phyloP scores from a whole-genome alignment of 495 filamentous ascomycete species.

The Hypoxylon intermedium region DNA sequence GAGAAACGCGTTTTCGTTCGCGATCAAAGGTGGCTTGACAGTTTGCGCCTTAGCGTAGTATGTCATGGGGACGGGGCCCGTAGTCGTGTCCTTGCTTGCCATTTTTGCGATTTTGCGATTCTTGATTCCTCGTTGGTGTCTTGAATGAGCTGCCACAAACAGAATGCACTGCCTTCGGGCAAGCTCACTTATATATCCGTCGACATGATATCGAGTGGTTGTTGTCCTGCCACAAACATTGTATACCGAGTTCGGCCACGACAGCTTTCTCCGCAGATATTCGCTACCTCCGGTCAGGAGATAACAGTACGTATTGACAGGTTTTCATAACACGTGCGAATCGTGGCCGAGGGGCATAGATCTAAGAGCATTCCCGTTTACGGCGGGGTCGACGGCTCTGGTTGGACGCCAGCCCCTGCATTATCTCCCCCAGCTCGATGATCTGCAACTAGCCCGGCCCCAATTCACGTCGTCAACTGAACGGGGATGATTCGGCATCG shows the following conservation, averaged over 20 bases:
- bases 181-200: no score
- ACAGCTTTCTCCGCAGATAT: conserved; percentile 10
- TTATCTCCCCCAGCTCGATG: conserved; percentile 29
- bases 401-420: conserved; percentile 28
- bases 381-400: conserved; percentile 23
- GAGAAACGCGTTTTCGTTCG: conserved; percentile 76
- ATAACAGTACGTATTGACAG: conserved; percentile 25
- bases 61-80: conserved; percentile 48
- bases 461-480: conserved; percentile 19
- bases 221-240: not conserved
- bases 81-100: conserved; percentile 16
- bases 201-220: not conserved
- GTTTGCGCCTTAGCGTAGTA: conserved; percentile 68
- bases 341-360: conserved; percentile 2
- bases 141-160: no score
- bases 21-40: conserved; percentile 73
- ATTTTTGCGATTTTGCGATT: no score
- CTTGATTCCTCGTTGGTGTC: no score
- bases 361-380: conserved; percentile 32
- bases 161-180: no score
- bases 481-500: conserved; percentile 37
- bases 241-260: conserved; percentile 36
- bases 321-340: conserved; percentile 15
- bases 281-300: conserved; percentile 38
- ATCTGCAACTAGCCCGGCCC: conserved; percentile 16